phyloP scores from a whole-genome alignment of 305 asterid species.

The Stenogyne calaminthoides region DNA sequence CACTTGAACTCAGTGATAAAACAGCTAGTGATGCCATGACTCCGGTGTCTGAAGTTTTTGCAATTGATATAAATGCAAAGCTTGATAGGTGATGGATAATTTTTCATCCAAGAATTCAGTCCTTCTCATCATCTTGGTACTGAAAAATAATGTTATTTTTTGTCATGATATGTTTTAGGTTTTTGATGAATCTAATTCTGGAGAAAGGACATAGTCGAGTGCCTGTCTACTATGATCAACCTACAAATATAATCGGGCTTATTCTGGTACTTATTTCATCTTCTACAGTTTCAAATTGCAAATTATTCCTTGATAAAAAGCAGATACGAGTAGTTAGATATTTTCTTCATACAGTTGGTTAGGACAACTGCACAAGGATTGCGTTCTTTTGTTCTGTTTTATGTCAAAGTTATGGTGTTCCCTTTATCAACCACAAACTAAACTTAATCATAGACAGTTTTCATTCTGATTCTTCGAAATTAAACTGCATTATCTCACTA shows the following conservation, averaged over 20 bases:
- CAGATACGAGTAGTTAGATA: not conserved
- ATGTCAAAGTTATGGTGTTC: not conserved
- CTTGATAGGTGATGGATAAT: constrained; percentile 59
- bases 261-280: constrained; percentile 52
- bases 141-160: not conserved
- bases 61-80: constrained; percentile 67
- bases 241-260: constrained; percentile 72
- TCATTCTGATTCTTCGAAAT: not conserved
- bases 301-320: not conserved
- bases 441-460: not conserved
- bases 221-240: constrained; percentile 79
- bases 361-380: not conserved
- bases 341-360: not conserved
- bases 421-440: not conserved
- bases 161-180: constrained; percentile 35
- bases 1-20: constrained; percentile 73
- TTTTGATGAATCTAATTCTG: constrained; percentile 59
- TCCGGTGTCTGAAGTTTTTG: constrained; percentile 60
- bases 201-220: constrained; percentile 85
- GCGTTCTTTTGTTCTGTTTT: not conserved
- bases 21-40: constrained; percentile 89
- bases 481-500: not conserved
- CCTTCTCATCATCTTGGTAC: not conserved
- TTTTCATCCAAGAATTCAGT: not conserved
- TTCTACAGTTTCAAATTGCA: not conserved